phyloP scores from a whole-genome alignment of 306 rosid genomes.

The Acacia confusa region DNA sequence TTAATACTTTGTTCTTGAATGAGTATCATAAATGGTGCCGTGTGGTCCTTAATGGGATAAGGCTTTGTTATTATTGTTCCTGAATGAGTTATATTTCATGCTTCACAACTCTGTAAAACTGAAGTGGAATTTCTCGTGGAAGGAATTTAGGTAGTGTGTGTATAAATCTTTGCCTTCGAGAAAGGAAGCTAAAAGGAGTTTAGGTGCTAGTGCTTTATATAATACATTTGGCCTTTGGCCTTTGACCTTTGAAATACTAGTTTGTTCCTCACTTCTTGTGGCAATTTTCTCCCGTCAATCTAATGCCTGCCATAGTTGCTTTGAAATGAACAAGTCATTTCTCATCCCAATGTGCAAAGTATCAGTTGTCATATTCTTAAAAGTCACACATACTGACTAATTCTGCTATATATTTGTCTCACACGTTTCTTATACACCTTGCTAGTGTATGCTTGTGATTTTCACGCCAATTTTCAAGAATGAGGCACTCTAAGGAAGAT shows the following conservation, averaged over 20 bases:
- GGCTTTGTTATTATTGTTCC: background rate
- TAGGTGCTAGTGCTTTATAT: background rate
- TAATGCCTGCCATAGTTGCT: background rate
- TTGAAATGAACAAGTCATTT: slow-evolving; percentile 18
- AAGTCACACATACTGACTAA: slow-evolving; percentile 6
- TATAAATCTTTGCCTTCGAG: slow-evolving; percentile 9
- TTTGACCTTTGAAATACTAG: slow-evolving; percentile 5
- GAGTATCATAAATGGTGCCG: no score
- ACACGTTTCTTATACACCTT: slow-evolving; percentile 22
- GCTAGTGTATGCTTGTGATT: slow-evolving; percentile 29
- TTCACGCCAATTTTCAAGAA: slow-evolving; percentile 40
- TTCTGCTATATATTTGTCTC: slow-evolving; percentile 27
- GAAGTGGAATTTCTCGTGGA: background rate
- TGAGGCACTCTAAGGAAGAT: slow-evolving; percentile 68
- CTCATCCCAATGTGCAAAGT: slow-evolving; percentile 15
- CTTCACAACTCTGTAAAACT: background rate
- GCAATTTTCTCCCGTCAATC: slow-evolving; percentile 24
- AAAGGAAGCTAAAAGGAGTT: slow-evolving; percentile 25
- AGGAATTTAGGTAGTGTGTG: background rate
- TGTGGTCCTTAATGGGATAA: no score
- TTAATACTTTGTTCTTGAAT: background rate
- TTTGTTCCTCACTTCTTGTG: slow-evolving; percentile 8
- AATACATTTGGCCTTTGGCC: background rate
- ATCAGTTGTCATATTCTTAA: slow-evolving; percentile 12
- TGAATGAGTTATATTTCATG: background rate